Evolutionary conservation across 2,329 filamentous ascomycete species (phyloP), one percentile per base, ranked within the genome.

Genomic region (Neoscytalidium dimidiatum): DNA sequence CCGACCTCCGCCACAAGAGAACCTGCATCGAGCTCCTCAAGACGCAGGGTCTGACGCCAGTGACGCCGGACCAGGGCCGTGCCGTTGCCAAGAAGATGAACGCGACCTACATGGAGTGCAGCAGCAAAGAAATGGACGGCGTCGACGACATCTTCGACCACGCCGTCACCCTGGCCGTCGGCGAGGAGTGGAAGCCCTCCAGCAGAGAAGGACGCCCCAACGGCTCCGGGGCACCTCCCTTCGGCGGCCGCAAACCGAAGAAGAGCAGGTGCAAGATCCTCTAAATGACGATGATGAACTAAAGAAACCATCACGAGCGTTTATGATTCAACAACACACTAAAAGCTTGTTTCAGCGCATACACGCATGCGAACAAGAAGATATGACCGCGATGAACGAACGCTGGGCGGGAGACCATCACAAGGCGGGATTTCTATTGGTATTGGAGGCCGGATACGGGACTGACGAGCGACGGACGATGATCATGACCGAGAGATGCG

Each of bases 11-110:
- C 73, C 88, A 90, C 81, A 98, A 98, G 85, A 90, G 92, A 80
- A 94, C 93, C 61, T 98, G 95, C 81, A 97, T 98, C 80, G 95
- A 99, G 77, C 93, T 99, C 77, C 92, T 99, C 80, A 97, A 96
- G 82, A 97, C 94, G 17, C 95, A 99, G 79, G 95, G 95, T 53
- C 86, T 99, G 66, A 98, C 94, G 2, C 95, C 95, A 4, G 94
- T 99, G 56, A 97, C 94, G 1, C 88, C 89, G 58, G 92, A 96
- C 72, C 94, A 99, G 80, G 95, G 94, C 68, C 86, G 90, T 75
- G 86, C 88, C 8, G 94, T 99, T 28, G 94, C 95, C 64, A 87
- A 90, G 74, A 95, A 94, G 81, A 99, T 99, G 95, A 89, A 89
- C 68, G 95, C 95, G 13, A 86, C 89, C 74, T 99, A 99, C 82